A percentile compares a stretch with the other conserved stretches of the same genome.
Evolutionary conservation across 768 basidiomycete genomes (phyloP).

Genomic region (Boletus rufocinnamomeus): DNA sequence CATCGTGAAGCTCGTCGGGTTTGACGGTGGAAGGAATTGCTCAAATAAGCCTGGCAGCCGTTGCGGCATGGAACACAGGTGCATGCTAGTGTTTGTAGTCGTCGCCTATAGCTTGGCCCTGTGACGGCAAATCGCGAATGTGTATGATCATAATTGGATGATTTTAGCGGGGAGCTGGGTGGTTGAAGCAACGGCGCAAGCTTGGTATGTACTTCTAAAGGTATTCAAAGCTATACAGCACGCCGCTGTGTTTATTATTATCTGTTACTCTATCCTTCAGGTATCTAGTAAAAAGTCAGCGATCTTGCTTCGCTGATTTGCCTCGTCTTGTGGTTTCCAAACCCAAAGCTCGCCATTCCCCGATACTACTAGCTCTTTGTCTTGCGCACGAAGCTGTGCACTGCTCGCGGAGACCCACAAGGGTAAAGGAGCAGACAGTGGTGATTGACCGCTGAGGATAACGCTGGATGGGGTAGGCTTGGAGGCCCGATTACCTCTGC

Average conservation of each 20-base stretch:
- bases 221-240: background rate
- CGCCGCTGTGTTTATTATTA: background rate
- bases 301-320: conserved; percentile 42
- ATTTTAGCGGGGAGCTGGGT: conserved; percentile 1
- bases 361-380: background rate
- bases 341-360: conserved; percentile 35
- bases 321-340: conserved; percentile 31
- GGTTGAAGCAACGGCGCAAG: conserved; percentile 1
- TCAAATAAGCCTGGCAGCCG: background rate
- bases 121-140: conserved; percentile 7
- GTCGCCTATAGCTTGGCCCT: conserved; percentile 30
- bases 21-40: conserved; percentile 2
- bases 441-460: conserved; percentile 9
- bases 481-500: conserved; percentile 50
- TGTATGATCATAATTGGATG: conserved; percentile 3
- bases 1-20: conserved; percentile 18
- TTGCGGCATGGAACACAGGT: background rate
- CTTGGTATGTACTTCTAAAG: background rate
- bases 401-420: conserved; percentile 37
- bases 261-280: conserved; percentile 5
- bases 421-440: conserved; percentile 21
- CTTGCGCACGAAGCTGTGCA: conserved; percentile 2
- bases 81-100: conserved; percentile 31
- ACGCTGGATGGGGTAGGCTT: conserved; percentile 16
- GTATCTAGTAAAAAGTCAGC: conserved; percentile 41